A percentile compares a stretch with the other conserved stretches of the same genome.
Conservation (phyloP, 108 stramenopile genomes). For the Nannochloropsis granulata region DNA sequence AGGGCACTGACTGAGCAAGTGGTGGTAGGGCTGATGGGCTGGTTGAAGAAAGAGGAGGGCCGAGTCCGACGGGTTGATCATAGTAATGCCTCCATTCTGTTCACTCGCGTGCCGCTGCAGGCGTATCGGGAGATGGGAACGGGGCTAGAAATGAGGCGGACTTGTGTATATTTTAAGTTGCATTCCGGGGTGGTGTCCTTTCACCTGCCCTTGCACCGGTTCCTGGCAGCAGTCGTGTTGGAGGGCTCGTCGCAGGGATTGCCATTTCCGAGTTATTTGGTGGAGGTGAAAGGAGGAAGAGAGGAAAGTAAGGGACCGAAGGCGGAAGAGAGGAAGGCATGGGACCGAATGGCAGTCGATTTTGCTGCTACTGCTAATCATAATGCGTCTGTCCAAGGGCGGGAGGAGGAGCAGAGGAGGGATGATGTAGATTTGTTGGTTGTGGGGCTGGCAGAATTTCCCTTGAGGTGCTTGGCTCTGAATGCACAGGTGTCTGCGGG, state of each 20-base stretch:
- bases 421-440: background rate
- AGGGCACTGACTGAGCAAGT: background rate
- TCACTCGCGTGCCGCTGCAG: background rate
- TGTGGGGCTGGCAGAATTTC: background rate
- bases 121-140: background rate
- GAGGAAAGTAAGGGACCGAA: background rate
- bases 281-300: background rate
- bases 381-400: too few relatives aligned
- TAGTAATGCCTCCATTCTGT: too few relatives aligned
- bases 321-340: background rate
- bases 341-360: background rate
- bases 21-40: background rate
- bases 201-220: conserved; percentile 34
- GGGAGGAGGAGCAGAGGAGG: too few relatives aligned
- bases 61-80: background rate
- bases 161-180: background rate
- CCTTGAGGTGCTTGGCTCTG: background rate
- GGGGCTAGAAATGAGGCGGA: background rate
- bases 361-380: background rate
- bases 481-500: background rate
- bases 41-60: background rate
- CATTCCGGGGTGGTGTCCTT: conserved; percentile 7
- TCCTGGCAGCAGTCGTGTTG: background rate
- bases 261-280: background rate
- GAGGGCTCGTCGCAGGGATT: background rate